Conservation (phyloP, 306 rosid species). For the Rubus parviflorus region DNA sequence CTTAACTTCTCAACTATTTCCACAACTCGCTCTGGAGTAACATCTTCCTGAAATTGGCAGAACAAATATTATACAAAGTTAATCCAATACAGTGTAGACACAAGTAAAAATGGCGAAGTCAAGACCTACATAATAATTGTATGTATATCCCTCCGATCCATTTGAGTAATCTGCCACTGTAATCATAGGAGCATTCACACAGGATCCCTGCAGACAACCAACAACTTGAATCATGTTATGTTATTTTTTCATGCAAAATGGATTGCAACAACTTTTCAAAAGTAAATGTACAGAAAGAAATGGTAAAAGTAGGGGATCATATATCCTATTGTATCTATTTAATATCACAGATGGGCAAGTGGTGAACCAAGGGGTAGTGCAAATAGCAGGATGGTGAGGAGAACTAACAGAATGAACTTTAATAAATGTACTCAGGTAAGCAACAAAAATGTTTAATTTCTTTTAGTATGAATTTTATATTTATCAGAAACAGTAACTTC, state of each 20-base stretch:
- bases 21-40: slow-evolving; percentile 75
- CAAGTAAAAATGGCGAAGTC: not conserved
- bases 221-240: slow-evolving; percentile 20
- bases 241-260: slow-evolving; percentile 7
- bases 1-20: slow-evolving; percentile 81
- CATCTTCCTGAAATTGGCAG: slow-evolving; percentile 77
- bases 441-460: not conserved
- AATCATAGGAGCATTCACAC: slow-evolving; percentile 99
- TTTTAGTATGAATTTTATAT: not conserved
- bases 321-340: not conserved
- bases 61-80: slow-evolving; percentile 5
- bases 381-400: slow-evolving; percentile 3
- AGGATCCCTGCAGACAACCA: slow-evolving; percentile 74
- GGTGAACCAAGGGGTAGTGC: not conserved
- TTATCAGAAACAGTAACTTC: not conserved
- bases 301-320: not conserved
- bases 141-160: slow-evolving; percentile 90
- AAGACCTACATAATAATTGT: slow-evolving; percentile 76
- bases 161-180: slow-evolving; percentile 97
- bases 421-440: not conserved
- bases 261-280: not conserved
- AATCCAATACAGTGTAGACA: not conserved
- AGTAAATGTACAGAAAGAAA: not conserved
- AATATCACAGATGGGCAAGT: not conserved
- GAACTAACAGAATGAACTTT: not conserved